phyloP scores from a whole-genome alignment of 2,329 filamentous ascomycete genomes.

The Hymenoscyphus linearis region DNA sequence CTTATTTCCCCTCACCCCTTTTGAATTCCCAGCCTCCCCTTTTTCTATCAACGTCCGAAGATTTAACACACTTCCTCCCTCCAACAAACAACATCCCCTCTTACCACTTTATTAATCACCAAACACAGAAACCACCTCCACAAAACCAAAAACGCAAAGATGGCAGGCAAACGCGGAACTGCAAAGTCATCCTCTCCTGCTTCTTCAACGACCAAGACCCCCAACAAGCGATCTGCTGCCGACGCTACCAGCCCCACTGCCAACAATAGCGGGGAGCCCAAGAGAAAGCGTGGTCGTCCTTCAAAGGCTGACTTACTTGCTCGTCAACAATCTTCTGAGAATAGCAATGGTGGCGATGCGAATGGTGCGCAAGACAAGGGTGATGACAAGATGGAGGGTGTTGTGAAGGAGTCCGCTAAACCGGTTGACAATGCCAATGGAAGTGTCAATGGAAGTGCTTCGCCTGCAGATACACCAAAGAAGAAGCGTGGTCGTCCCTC shows the following conservation, averaged over 20 bases:
- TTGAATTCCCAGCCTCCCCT: too few species aligned
- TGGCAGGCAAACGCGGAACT: background rate
- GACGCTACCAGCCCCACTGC: background rate
- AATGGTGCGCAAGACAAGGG: slow-evolving; percentile 3
- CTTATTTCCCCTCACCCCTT: too few species aligned
- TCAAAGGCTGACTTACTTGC: background rate
- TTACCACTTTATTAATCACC: too few species aligned
- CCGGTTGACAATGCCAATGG: slow-evolving; percentile 13
- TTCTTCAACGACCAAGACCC: background rate
- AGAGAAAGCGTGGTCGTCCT: slow-evolving; percentile 4
- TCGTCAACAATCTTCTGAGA: slow-evolving; percentile 1
- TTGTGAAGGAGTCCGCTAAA: slow-evolving; percentile 22
- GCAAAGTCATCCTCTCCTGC: background rate
- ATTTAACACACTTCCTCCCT: too few species aligned
- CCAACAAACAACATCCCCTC: too few species aligned
- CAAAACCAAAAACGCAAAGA: background rate
- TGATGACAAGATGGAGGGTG: background rate
- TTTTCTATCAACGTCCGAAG: too few species aligned
- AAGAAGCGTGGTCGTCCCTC: background rate
- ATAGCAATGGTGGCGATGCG: slow-evolving; percentile 7
- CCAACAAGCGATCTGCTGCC: background rate
- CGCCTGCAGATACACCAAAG: background rate
- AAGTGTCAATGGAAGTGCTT: background rate
- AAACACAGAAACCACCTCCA: too few species aligned
- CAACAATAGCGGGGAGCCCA: background rate